Percentiles rank a stretch among this genome's conserved stretches.
phyloP scores from a whole-genome alignment of 768 basidiomycete genomes.

The Neoboletus brunneissimus region DNA sequence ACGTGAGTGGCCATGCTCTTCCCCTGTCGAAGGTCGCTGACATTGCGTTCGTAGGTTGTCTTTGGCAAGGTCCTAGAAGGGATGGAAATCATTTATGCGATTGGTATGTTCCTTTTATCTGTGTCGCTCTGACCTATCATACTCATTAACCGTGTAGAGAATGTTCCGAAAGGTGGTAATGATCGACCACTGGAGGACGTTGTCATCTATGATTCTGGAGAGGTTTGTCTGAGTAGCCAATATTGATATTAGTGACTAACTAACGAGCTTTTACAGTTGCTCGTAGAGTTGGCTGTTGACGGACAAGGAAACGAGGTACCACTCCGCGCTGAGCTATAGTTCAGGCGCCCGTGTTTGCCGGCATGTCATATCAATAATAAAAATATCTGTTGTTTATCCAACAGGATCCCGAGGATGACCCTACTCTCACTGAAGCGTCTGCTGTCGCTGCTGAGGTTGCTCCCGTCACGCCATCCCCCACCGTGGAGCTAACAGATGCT shows the following conservation, averaged over 20 bases:
- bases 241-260: constrained; percentile 14
- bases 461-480: constrained; percentile 6
- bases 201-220: constrained; percentile 80
- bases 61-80: constrained; percentile 92
- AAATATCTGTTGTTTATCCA: constrained; percentile 46
- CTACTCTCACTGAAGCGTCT: constrained; percentile 11
- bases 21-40: background rate
- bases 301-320: constrained; percentile 86
- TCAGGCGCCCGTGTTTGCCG: constrained; percentile 37
- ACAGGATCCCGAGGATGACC: constrained; percentile 40
- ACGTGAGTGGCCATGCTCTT: constrained; percentile 46
- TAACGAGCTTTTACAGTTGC: constrained; percentile 40
- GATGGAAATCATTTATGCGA: constrained; percentile 77
- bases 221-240: constrained; percentile 48
- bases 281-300: constrained; percentile 52
- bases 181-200: constrained; percentile 80
- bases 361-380: constrained; percentile 48
- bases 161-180: constrained; percentile 61
- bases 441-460: constrained; percentile 13
- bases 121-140: background rate
- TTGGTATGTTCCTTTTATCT: constrained; percentile 50
- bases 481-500: background rate
- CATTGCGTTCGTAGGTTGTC: constrained; percentile 60
- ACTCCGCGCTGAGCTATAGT: constrained; percentile 88
- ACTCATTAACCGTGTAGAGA: constrained; percentile 50